These are phyloP conservation scores for Botrytis galanthina DNA, from an alignment of 2,329 filamentous ascomycete genomes.

Conservation along the genomic window DNA sequence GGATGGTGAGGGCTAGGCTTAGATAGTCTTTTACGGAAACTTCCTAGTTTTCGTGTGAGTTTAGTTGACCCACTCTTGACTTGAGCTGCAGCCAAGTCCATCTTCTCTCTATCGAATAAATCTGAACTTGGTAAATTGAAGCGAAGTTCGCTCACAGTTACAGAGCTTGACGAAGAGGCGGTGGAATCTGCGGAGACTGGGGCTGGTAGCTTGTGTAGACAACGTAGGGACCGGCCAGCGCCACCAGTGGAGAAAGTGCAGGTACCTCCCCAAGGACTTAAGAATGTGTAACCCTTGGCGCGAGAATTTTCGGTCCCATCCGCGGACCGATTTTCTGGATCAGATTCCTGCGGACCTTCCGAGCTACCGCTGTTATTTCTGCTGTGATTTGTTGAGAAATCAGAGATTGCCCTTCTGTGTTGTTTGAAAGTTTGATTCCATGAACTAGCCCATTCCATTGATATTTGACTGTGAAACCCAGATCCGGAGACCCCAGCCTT, in stretches of 20 bases:
- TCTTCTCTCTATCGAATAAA: slow-evolving; percentile 40
- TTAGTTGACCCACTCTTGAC: slow-evolving; percentile 17
- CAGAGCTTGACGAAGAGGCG: slow-evolving; percentile 22
- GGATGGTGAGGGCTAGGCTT: slow-evolving; percentile 32
- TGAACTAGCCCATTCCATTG: slow-evolving; percentile 46
- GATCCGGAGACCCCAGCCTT: slow-evolving; percentile 15
- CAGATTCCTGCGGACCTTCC: slow-evolving; percentile 8
- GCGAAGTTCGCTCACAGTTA: slow-evolving; percentile 72
- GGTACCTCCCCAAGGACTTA: slow-evolving; percentile 80
- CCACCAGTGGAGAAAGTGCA: slow-evolving; percentile 83
- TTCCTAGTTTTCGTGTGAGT: slow-evolving; percentile 25
- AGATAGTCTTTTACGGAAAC: slow-evolving; percentile 15
- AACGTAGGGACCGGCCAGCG: slow-evolving; percentile 71
- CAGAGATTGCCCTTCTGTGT: slow-evolving; percentile 33
- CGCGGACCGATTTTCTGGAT: slow-evolving; percentile 5
- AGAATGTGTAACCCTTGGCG: slow-evolving; percentile 67
- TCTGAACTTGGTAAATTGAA: slow-evolving; percentile 76
- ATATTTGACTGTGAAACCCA: slow-evolving; percentile 53
- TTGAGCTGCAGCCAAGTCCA: slow-evolving; percentile 16
- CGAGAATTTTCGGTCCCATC: slow-evolving; percentile 24
- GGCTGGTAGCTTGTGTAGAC: slow-evolving; percentile 66
- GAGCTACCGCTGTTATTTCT: slow-evolving; percentile 27
- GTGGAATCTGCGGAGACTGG: slow-evolving; percentile 33
- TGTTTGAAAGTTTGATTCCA: slow-evolving; percentile 32
- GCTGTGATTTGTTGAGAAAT: slow-evolving; percentile 25